phyloP scores from a whole-genome alignment of 106 monocot species.

The Dendrobium huoshanense region DNA sequence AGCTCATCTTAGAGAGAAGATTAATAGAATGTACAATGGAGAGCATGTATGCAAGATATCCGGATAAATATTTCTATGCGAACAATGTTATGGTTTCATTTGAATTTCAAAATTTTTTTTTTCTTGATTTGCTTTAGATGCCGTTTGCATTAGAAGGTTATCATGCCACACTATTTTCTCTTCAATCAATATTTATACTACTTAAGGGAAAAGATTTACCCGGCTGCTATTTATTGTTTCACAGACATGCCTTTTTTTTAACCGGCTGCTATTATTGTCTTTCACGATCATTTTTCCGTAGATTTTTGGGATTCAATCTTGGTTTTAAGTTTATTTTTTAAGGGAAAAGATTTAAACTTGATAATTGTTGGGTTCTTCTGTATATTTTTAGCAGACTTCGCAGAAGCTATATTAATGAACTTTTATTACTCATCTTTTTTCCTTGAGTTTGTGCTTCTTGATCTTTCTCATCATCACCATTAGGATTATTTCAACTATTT shows the following conservation, averaged over 20 bases:
- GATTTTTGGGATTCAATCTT: too few species aligned
- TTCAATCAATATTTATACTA: not conserved
- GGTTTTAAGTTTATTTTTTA: not conserved
- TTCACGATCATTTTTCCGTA: not conserved
- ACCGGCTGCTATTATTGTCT: not conserved
- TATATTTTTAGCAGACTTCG: not conserved
- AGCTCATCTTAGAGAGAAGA: constrained; percentile 20
- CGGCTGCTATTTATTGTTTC: not conserved
- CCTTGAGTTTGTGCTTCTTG: too few species aligned
- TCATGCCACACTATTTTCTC: not conserved
- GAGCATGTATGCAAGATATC: constrained; percentile 12
- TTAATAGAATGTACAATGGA: constrained; percentile 23
- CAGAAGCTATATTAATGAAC: not conserved
- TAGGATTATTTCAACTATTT: too few species aligned
- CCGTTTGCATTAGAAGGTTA: not conserved
- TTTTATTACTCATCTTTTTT: not conserved
- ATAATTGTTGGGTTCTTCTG: not conserved
- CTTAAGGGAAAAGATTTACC: too few species aligned
- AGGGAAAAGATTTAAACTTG: not conserved
- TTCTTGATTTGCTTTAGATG: not conserved
- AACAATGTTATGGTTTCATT: not conserved
- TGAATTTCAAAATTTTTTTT: not conserved
- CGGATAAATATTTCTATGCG: not conserved
- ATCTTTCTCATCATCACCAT: too few species aligned
- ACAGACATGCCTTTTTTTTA: not conserved